Conservation (phyloP, 2,329 filamentous ascomycete species). For the Metarhizium humberi region DNA sequence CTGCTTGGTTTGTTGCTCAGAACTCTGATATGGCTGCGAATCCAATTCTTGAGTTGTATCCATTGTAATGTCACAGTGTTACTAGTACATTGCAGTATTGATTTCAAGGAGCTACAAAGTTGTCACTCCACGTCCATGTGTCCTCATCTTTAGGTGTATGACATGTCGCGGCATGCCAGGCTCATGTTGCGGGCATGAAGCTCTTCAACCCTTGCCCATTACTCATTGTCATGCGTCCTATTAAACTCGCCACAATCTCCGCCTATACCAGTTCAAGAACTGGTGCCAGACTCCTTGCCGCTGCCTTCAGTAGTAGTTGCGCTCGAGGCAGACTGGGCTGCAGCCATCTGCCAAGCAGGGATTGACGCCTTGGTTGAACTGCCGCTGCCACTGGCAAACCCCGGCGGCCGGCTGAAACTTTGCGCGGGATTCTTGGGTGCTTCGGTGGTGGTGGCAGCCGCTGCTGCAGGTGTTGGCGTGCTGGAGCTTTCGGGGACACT, state of each 20-base stretch:
- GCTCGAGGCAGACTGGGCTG: conserved; percentile 35
- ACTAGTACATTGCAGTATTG: not conserved
- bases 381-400: conserved; percentile 18
- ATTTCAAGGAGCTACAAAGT: not conserved
- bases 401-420: conserved; percentile 26
- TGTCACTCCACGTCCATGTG: not conserved
- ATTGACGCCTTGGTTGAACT: conserved; percentile 55
- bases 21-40: too few relatives aligned
- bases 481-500: conserved; percentile 14
- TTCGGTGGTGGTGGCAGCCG: conserved; percentile 10
- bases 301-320: conserved; percentile 13
- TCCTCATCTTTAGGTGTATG: not conserved
- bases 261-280: not conserved
- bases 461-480: conserved; percentile 12
- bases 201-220: not conserved
- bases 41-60: not conserved
- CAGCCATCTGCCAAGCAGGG: conserved; percentile 71
- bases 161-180: not conserved
- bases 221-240: not conserved
- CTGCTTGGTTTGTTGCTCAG: too few relatives aligned
- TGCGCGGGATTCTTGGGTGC: conserved; percentile 21
- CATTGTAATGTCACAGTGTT: not conserved
- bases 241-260: too few relatives aligned
- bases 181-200: not conserved
- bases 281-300: conserved; percentile 5